These are phyloP conservation scores for Eucalyptus guilfoylei DNA, from an alignment of 345 rosid species.

Conservation along the genomic window DNA sequence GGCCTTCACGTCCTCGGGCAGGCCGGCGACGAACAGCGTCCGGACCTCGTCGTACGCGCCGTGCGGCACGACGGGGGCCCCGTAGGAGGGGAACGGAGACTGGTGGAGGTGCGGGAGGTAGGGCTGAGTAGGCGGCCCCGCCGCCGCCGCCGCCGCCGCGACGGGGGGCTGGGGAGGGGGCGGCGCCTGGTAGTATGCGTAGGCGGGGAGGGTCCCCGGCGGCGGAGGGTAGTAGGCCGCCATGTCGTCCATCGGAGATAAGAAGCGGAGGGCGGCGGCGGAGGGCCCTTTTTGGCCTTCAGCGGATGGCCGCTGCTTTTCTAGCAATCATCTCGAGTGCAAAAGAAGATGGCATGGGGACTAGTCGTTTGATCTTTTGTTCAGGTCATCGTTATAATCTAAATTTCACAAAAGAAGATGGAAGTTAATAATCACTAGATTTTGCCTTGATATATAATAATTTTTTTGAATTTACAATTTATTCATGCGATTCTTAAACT, in stretches of 20 bases:
- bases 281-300: background rate
- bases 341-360: background rate
- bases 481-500: rapidly evolving
- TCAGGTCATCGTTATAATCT: background rate
- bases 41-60: constrained; percentile 44
- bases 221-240: constrained; percentile 31
- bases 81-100: constrained; percentile 13
- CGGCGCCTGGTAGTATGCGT: constrained; percentile 13
- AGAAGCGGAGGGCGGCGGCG: background rate
- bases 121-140: constrained; percentile 10
- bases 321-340: background rate
- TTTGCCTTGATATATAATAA: background rate
- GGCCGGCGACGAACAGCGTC: constrained; percentile 82
- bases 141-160: background rate
- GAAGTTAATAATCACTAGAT: rapidly evolving
- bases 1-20: constrained; percentile 80
- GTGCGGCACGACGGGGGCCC: constrained; percentile 6
- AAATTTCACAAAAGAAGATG: background rate
- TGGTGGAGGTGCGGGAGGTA: constrained; percentile 8
- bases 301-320: background rate
- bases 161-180: constrained; percentile 15
- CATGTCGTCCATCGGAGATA: constrained; percentile 37
- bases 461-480: background rate
- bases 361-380: background rate
- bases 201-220: background rate